Evolutionary conservation across 208 protist genomes (phyloP), one percentile per base, ranked within the genome.

Genomic region (Trypanosoma boissoni): DNA sequence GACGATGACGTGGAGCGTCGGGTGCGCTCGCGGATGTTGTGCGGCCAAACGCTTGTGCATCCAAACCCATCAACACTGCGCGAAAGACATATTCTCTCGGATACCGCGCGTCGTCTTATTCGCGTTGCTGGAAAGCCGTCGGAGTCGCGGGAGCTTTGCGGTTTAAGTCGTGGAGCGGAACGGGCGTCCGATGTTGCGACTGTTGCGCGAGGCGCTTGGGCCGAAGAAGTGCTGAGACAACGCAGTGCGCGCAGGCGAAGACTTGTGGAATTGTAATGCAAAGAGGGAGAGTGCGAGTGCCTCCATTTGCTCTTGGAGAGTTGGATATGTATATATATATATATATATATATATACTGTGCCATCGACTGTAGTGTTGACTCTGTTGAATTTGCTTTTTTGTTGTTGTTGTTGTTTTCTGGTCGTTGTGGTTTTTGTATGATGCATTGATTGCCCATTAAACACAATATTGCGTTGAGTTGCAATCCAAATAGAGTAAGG

Each of bases 171-270:
- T n/a, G n/a, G 34, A 39, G 12, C 34, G 34, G 8, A 39, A 39
- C 12, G 34, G 34, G 34, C 34, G 34, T 12, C 18, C 8, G 65
- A 70, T 26, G 53, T 72, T 0, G 44, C 57, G 7, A 68, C 63
- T 3, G 78, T 89, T 21, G 78, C 78, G 23, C 71, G 82, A 49
- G 82, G 82, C 1, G 34, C 86, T 18, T 89, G 82, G 82, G 82
- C 82, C 8, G 63, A 89, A 61, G 58, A 89, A 27, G 14, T 86
- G 20, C 61, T 89, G 2, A 54, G 64, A 20, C 54, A 80, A 21
- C 71, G 82, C n/a, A 28, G 29, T 31, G 26, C 20, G 27, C 36
- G 43, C 27, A 28, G 1, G 28, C 1, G 23, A 39, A 12, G 12
- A 6, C 6, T 39, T 12, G 34, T 39, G 6, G 34, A 12, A 12